These are phyloP conservation scores for Colletotrichum camelliae DNA, from an alignment of 2,329 filamentous ascomycete species.

Conservation along the genomic window DNA sequence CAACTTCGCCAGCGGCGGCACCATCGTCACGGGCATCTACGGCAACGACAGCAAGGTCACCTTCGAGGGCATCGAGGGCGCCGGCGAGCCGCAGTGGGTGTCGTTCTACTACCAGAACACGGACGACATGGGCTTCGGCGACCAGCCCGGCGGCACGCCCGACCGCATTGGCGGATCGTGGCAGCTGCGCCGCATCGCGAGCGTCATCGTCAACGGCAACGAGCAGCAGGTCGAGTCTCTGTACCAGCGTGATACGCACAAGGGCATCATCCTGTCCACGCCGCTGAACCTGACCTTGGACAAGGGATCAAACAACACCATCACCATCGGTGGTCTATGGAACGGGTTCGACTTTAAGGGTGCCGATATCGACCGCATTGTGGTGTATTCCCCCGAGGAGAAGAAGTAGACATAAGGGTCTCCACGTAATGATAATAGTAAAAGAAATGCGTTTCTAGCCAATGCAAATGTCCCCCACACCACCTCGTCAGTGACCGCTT, in stretches of 20 bases:
- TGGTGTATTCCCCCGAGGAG: slow-evolving; percentile 63
- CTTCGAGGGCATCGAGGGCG: slow-evolving; percentile 46
- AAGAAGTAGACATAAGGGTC: neutral
- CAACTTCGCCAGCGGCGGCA: slow-evolving; percentile 48
- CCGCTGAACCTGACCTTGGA: slow-evolving; percentile 59
- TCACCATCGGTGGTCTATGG: slow-evolving; percentile 61
- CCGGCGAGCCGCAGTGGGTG: slow-evolving; percentile 56
- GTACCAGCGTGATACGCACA: slow-evolving; percentile 58
- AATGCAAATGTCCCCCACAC: neutral
- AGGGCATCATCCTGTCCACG: slow-evolving; percentile 64
- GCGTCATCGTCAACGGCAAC: slow-evolving; percentile 62
- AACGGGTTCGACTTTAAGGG: slow-evolving; percentile 64
- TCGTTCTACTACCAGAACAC: slow-evolving; percentile 64
- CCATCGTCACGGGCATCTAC: slow-evolving; percentile 56
- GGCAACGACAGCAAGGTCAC: slow-evolving; percentile 58
- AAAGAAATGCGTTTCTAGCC: neutral
- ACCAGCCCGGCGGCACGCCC: slow-evolving; percentile 58
- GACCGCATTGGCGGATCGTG: slow-evolving; percentile 65
- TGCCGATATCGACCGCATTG: slow-evolving; percentile 62
- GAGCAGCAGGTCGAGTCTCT: slow-evolving; percentile 48
- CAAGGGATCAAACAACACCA: slow-evolving; percentile 55
- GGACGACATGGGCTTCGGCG: slow-evolving; percentile 66
- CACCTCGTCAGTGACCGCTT: neutral
- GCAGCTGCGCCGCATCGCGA: slow-evolving; percentile 64
- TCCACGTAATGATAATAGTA: neutral